phyloP scores from a whole-genome alignment of 2,329 filamentous ascomycete genomes.

The Xylariaceae sp. region DNA sequence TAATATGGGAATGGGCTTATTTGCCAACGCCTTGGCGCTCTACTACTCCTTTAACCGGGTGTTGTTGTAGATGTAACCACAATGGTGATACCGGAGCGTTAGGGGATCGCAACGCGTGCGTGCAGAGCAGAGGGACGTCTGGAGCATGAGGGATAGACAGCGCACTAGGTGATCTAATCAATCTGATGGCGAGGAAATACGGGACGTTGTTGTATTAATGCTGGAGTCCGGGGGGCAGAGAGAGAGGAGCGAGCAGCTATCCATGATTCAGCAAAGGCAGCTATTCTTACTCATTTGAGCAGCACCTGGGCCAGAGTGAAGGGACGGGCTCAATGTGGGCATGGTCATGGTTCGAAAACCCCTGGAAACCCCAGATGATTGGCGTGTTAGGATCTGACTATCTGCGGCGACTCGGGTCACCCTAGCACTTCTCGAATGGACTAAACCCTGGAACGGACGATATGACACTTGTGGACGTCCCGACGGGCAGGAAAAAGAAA shows the following conservation, averaged over 20 bases:
- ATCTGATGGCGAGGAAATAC: not conserved
- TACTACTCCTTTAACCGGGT: slow-evolving; percentile 1
- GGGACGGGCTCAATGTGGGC: slow-evolving; percentile 19
- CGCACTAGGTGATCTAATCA: not conserved
- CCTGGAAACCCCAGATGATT: slow-evolving; percentile 20
- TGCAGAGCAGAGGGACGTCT: not conserved
- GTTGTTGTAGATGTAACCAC: not conserved
- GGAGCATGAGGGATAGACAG: not conserved
- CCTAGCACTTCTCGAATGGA: slow-evolving; percentile 22
- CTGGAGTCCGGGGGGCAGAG: not conserved
- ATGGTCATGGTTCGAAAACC: slow-evolving; percentile 9
- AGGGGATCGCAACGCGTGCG: not conserved
- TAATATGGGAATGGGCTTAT: not conserved
- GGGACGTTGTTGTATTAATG: slow-evolving; percentile 5
- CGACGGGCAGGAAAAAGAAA: slow-evolving; percentile 21
- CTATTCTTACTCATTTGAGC: slow-evolving; percentile 21
- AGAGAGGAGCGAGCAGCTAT: slow-evolving; percentile 5
- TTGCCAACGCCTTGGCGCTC: slow-evolving; percentile 3
- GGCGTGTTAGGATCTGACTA: slow-evolving; percentile 19
- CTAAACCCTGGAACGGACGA: slow-evolving; percentile 22
- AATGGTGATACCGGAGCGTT: not conserved
- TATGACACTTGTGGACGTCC: slow-evolving; percentile 19
- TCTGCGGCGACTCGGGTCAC: slow-evolving; percentile 21
- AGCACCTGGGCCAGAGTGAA: slow-evolving; percentile 22
- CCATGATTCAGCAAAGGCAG: slow-evolving; percentile 14